Evolutionary conservation across 176 grass and related monocot genomes (phyloP), one percentile per base, ranked within the genome.

Genomic region (Alopecurus myosuroides): DNA sequence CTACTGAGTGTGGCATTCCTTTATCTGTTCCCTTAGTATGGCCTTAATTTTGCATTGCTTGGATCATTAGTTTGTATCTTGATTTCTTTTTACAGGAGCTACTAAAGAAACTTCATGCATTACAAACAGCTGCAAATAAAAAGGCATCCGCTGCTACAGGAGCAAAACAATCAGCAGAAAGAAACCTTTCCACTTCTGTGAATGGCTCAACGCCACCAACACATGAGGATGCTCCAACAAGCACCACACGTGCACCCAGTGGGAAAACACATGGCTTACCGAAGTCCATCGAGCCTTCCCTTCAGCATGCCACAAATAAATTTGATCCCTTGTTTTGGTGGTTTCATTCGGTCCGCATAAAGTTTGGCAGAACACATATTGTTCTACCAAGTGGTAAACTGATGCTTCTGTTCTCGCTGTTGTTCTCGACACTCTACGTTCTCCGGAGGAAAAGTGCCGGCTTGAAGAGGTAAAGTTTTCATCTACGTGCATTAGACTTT

Each of bases 261-360:
- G 82, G 70, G 44, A 80, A 75, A 79, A n/a, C 15, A 40, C 70
- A 77, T 18, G 77, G 41, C 78, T 63, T 66, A 14, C 26, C 70
- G 4, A 89, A 92, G 74, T 88, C 86, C 34, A 62, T 76, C 76
- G 81, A 84, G 35, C 66, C 84, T 82, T 68, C 86, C 41, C 73
- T 84, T 57, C 77, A 83, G 51, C 76, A 9, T 7, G 70, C 68
- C 23, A 11, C 28, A 58, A 85, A 95, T 77, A 86, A 80, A 17
- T 73, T 94, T 52, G 57, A 93, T 79, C 91, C 87, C 4, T 77
- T 87, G 10, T 83, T 94, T 55, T 91, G 91, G 91, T 98, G 97
- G 97, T 95, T 95, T 45, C 89, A 87, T 51, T 90, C 96, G 0
- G 70, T 94, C 30, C 91, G 82, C 56, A 48, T 95, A 14, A 98